Evolutionary conservation across 2,329 filamentous ascomycete genomes (phyloP), one percentile per base, ranked within the genome.

Genomic region (Aspergillus pseudoglaucus): DNA sequence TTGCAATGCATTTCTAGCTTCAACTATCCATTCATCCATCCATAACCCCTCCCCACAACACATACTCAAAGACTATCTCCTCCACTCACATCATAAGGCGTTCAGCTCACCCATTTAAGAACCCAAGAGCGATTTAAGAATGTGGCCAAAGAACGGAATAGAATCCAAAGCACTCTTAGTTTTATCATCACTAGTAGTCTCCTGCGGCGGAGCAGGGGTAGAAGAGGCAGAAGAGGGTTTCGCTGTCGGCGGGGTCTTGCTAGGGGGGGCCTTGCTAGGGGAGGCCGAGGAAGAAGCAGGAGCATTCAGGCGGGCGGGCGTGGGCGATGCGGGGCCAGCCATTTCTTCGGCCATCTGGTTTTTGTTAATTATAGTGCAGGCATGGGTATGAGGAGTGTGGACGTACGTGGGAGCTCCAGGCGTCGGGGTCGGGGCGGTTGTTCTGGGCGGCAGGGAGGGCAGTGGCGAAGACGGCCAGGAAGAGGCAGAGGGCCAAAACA

Each of bases 391-490:
- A 10, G 22, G n/a, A 4, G 15, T 22, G 8, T 15, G 10, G 9
- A 14, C 37, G 37, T 39, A 39, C 37, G 37, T 39, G 37, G 37
- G 32, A 54, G 25, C 2, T 18, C 17, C 17, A 48, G 22, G 5
- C 14, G 18, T 1, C 42, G 22, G 8, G 9, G n/a, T 18, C 40
- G 2, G 14, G 22, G 6, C 40, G 22, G 18, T 42, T 25, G 40
- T 44, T 20, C n/a, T 32, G 14, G 22, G 18, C 23, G 37, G 54
- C 47, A 1, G 66, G 66, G 44, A 62, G 47, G 2, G 65, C 64
- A 27, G 61, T 49, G 33, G 59, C 59, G 25, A 62, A 44, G 6
- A 62, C 48, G 6, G 62, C 65, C 23, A 69, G 54, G 44, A 60
- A 51, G 22, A 67, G 50, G 44, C 62, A 55, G 39, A 60, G 46